Evolutionary conservation across 768 basidiomycete species (phyloP).

Genomic region (Mycena indigotica): DNA sequence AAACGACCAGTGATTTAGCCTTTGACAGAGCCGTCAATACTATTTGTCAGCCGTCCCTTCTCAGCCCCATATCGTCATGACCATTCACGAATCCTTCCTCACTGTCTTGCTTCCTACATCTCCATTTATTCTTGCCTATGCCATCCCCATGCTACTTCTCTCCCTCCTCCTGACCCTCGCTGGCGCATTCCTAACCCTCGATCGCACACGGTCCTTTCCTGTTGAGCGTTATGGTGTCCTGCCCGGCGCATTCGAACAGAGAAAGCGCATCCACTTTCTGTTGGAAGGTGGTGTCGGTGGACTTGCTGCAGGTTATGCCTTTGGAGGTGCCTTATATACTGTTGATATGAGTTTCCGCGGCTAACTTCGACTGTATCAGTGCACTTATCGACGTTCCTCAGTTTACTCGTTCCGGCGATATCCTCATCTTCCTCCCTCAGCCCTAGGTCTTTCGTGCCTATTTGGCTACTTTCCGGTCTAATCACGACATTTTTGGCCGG

Average conservation of each 20-base stretch:
- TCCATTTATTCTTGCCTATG: constrained; percentile 56
- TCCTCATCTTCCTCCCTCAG: constrained; percentile 47
- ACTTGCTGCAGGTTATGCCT: constrained; percentile 55
- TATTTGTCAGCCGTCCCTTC: no score
- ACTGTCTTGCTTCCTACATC: constrained; percentile 49
- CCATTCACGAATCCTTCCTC: constrained; percentile 28
- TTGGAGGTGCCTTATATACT: constrained; percentile 51
- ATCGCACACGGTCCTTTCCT: constrained; percentile 65
- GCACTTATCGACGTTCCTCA: constrained; percentile 61
- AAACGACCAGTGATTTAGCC: no score
- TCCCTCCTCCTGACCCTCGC: constrained; percentile 62
- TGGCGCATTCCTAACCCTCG: constrained; percentile 73
- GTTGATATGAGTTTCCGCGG: no score
- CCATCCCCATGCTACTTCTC: constrained; percentile 60
- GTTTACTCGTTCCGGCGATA: constrained; percentile 56
- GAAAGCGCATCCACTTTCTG: constrained; percentile 36
- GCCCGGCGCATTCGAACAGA: constrained; percentile 38
- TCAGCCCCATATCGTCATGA: no score
- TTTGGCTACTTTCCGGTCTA: constrained; percentile 60
- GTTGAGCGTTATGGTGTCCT: constrained; percentile 38
- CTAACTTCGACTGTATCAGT: no score
- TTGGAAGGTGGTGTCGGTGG: constrained; percentile 70
- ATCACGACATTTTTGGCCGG: constrained; percentile 52
- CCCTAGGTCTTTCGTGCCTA: constrained; percentile 54
- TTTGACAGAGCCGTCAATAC: no score